phyloP scores from a whole-genome alignment of 345 rosid genomes.

The rapeseed (Brassica napus) region DNA sequence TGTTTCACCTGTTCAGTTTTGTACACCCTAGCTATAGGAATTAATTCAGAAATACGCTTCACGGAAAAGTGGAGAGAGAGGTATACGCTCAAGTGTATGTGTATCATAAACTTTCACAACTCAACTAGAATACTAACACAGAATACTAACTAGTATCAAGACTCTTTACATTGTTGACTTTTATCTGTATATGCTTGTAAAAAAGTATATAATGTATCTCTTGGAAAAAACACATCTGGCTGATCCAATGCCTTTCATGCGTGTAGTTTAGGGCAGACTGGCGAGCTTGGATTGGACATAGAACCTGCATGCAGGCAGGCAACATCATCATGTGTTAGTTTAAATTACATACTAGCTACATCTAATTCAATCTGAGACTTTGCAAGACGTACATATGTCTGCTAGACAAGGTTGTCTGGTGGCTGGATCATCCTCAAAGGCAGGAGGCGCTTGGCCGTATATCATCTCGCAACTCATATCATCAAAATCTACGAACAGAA shows the following conservation, averaged over 20 bases:
- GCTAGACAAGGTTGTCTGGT: slow-evolving; percentile 41
- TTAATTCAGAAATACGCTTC: neutral
- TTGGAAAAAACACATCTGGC: slow-evolving; percentile 4
- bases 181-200: slow-evolving; percentile 13
- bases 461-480: slow-evolving; percentile 99
- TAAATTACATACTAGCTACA: neutral
- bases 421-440: slow-evolving; percentile 74
- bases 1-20: slow-evolving; percentile 16
- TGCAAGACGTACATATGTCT: slow-evolving; percentile 35
- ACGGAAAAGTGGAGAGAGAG: neutral
- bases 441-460: slow-evolving; percentile 81
- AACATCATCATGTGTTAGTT: slow-evolving; percentile 13
- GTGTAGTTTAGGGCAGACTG: slow-evolving; percentile 41
- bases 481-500: slow-evolving; percentile 69
- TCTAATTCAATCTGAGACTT: neutral
- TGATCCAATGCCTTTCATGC: slow-evolving; percentile 21
- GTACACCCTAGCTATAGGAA: neutral
- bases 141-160: slow-evolving; percentile 3
- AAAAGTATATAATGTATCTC: slow-evolving; percentile 22
- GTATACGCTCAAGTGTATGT: slow-evolving; percentile 14
- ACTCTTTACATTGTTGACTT: slow-evolving; percentile 18
- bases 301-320: slow-evolving; percentile 38
- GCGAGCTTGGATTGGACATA: slow-evolving; percentile 40
- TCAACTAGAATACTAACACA: slow-evolving; percentile 13
- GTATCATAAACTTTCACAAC: slow-evolving; percentile 13